Percentiles rank a stretch among this genome's conserved stretches.
These are phyloP conservation scores for Aspergillus versicolor DNA, from an alignment of 2,329 filamentous ascomycete genomes.

Conservation along the genomic window DNA sequence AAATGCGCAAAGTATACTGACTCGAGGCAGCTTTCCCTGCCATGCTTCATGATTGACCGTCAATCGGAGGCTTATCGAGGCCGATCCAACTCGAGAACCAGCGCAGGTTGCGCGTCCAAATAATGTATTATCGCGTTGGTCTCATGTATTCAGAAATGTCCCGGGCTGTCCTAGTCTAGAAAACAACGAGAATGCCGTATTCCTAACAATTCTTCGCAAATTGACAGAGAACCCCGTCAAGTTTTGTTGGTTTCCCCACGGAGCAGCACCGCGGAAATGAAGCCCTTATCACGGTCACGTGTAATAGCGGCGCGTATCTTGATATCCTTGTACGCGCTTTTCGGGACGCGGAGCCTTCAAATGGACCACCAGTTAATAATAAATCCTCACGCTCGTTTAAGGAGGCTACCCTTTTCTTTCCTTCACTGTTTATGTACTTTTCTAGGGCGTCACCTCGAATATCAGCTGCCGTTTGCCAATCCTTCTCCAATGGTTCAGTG, in stretches of 20 bases:
- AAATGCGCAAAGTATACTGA: constrained; percentile 20
- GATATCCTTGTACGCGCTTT: constrained; percentile 5
- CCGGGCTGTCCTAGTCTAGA: too few relatives aligned
- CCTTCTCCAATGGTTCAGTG: constrained; percentile 21
- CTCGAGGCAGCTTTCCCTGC: constrained; percentile 35
- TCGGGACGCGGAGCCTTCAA: background rate
- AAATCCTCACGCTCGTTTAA: background rate
- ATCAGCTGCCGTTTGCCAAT: constrained; percentile 22
- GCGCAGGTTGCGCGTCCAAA: constrained; percentile 1
- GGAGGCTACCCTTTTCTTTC: background rate
- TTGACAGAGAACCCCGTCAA: background rate
- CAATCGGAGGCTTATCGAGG: constrained; percentile 5
- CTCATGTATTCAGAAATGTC: background rate
- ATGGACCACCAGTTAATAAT: background rate
- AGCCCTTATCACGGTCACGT: constrained; percentile 25
- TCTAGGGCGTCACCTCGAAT: constrained; percentile 16
- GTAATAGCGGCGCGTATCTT: constrained; percentile 16
- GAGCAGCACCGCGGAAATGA: constrained; percentile 1
- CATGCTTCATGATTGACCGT: constrained; percentile 41
- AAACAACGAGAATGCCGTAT: background rate
- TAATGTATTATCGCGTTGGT: background rate
- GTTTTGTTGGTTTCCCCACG: constrained; percentile 8
- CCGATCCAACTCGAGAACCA: constrained; percentile 4
- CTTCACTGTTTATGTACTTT: constrained; percentile 28
- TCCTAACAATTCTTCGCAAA: background rate